phyloP scores from a whole-genome alignment of 192 early-diverging fungal species.

The Coemansia sp. region DNA sequence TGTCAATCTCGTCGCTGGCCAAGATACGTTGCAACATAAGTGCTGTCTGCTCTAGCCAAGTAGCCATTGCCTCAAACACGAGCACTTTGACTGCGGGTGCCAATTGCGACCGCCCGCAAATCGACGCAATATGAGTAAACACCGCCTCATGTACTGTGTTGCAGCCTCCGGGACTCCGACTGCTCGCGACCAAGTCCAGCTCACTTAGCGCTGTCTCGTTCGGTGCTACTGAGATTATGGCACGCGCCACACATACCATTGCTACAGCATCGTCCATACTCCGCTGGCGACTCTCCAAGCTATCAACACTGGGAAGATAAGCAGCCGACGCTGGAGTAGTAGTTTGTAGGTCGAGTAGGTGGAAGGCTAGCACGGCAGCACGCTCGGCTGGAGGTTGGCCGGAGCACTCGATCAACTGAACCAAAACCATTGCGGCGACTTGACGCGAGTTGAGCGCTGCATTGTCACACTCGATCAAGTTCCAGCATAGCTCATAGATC shows the following conservation, averaged over 20 bases:
- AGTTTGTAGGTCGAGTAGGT: constrained; percentile 23
- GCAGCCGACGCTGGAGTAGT: not conserved
- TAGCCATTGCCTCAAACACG: constrained; percentile 74
- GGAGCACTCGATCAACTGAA: constrained; percentile 42
- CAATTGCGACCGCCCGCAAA: constrained; percentile 65
- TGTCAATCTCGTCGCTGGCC: not conserved
- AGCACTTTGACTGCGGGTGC: constrained; percentile 68
- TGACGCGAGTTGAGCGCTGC: constrained; percentile 45
- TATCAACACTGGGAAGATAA: constrained; percentile 18
- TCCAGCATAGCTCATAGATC: constrained; percentile 38
- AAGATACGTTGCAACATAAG: constrained; percentile 44
- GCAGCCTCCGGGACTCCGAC: constrained; percentile 15
- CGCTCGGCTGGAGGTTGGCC: constrained; percentile 20
- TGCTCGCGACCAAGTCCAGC: constrained; percentile 27
- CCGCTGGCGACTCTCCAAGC: constrained; percentile 10
- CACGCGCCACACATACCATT: constrained; percentile 54
- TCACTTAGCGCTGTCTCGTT: constrained; percentile 35
- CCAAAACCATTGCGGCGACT: constrained; percentile 49
- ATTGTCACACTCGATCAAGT: constrained; percentile 20
- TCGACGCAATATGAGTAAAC: constrained; percentile 62
- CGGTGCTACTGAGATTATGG: constrained; percentile 37
- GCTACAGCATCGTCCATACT: constrained; percentile 51
- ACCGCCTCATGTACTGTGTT: constrained; percentile 61
- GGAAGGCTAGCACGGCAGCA: constrained; percentile 24
- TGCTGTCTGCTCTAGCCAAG: constrained; percentile 66